Conservation (phyloP, 2,329 filamentous ascomycete genomes). For the Rasamsonia emersonii region DNA sequence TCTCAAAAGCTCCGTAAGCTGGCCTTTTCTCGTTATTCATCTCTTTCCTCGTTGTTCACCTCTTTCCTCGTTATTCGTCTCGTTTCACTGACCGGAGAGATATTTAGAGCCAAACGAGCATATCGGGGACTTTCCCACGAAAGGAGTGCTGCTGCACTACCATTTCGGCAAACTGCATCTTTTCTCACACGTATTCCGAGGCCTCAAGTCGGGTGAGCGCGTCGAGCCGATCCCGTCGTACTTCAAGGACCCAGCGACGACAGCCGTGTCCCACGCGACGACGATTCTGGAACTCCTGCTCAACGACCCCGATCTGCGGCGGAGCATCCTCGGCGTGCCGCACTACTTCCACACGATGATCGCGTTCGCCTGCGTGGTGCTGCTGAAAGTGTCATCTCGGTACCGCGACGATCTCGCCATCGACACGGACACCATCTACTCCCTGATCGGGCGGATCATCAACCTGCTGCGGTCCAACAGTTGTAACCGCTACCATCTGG, state of each 20-base stretch:
- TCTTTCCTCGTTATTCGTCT: too few species aligned
- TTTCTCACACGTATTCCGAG: slow-evolving; percentile 40
- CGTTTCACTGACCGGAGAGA: too few species aligned
- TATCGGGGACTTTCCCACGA: slow-evolving; percentile 39
- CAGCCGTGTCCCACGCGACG: slow-evolving; percentile 26
- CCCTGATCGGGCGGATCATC: slow-evolving; percentile 18
- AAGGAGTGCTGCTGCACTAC: slow-evolving; percentile 39
- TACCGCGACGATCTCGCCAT: slow-evolving; percentile 27
- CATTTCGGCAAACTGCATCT: slow-evolving; percentile 42
- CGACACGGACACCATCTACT: slow-evolving; percentile 15
- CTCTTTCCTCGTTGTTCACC: too few species aligned
- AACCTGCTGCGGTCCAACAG: slow-evolving; percentile 20
- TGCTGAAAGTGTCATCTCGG: slow-evolving; percentile 31
- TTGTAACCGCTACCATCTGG: slow-evolving; percentile 22
- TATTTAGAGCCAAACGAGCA: slow-evolving; percentile 7
- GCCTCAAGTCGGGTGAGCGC: slow-evolving; percentile 19
- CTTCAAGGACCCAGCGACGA: slow-evolving; percentile 18
- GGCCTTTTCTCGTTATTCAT: too few species aligned
- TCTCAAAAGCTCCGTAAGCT: slow-evolving; percentile 8
- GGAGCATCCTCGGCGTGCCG: slow-evolving; percentile 30
- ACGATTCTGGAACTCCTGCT: slow-evolving; percentile 32
- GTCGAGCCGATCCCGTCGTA: slow-evolving; percentile 26
- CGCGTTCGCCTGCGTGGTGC: slow-evolving; percentile 33
- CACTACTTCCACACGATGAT: slow-evolving; percentile 38
- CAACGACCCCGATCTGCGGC: slow-evolving; percentile 27